Evolutionary conservation across 768 basidiomycete species (phyloP).

Genomic region (Tricholoma furcatifolium): DNA sequence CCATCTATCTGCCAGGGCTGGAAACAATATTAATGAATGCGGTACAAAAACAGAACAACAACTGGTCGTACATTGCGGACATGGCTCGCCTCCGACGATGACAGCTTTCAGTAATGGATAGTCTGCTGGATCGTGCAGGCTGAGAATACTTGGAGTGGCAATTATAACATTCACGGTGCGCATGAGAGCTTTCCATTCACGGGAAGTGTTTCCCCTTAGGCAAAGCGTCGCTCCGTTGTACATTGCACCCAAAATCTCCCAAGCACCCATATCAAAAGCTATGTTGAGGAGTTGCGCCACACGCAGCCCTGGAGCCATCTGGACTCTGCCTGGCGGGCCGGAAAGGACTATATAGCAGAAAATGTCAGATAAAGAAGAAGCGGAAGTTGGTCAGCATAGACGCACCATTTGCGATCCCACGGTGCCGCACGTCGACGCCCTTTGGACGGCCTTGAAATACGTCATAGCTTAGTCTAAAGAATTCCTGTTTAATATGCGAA

Average conservation of each 20-base stretch:
- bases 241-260: constrained; percentile 55
- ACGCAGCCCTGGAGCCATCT: constrained; percentile 53
- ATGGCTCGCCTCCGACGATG: constrained; percentile 52
- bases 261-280: constrained; percentile 67
- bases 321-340: constrained; percentile 52
- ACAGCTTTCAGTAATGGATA: constrained; percentile 51
- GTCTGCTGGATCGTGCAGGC: constrained; percentile 44
- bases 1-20: constrained; percentile 44
- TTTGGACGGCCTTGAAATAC: constrained; percentile 54
- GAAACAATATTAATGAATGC: neutral
- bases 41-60: neutral
- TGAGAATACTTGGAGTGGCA: constrained; percentile 51
- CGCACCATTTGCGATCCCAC: constrained; percentile 56
- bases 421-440: constrained; percentile 59
- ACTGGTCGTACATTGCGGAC: constrained; percentile 40
- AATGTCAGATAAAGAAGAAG: constrained; percentile 1
- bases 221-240: constrained; percentile 53
- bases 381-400: neutral
- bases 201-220: constrained; percentile 48
- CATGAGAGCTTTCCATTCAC: constrained; percentile 50
- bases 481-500: neutral
- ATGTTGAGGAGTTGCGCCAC: constrained; percentile 64
- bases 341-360: constrained; percentile 27
- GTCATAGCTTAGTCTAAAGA: constrained; percentile 24
- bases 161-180: constrained; percentile 52